Conservation (phyloP, 352 stramenopile genomes). For the Phytopythium vexans region DNA sequence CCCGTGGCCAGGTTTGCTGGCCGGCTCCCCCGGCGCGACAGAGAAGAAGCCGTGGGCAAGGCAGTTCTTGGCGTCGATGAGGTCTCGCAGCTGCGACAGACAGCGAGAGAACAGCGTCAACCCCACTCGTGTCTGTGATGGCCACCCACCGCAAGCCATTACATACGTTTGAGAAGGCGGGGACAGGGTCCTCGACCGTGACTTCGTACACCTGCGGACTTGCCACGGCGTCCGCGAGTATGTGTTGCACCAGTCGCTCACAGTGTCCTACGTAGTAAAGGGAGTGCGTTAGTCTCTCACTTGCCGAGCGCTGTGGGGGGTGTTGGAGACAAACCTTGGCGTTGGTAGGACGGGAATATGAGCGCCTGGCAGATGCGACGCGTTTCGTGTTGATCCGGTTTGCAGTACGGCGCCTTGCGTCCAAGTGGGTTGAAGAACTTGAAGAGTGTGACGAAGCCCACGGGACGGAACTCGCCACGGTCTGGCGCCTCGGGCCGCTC, state of each 20-base stretch:
- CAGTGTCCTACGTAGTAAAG: slow-evolving; percentile 48
- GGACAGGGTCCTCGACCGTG: slow-evolving; percentile 82
- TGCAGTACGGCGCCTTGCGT: slow-evolving; percentile 37
- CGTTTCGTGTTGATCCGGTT: slow-evolving; percentile 50
- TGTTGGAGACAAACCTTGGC: slow-evolving; percentile 44
- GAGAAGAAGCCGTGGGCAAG: slow-evolving; percentile 60
- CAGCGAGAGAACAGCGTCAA: too few species aligned
- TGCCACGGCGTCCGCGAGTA: slow-evolving; percentile 47
- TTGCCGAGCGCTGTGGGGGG: too few species aligned
- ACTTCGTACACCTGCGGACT: slow-evolving; percentile 72
- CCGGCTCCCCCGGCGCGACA: slow-evolving; percentile 21
- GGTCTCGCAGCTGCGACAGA: slow-evolving; percentile 49
- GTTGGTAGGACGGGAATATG: slow-evolving; percentile 74
- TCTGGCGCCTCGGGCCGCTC: slow-evolving; percentile 22
- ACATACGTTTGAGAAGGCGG: slow-evolving; percentile 64
- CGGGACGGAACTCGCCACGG: slow-evolving; percentile 25
- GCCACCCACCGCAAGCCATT: too few species aligned
- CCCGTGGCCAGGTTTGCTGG: slow-evolving; percentile 22
- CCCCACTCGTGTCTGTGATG: too few species aligned
- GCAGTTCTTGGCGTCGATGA: slow-evolving; percentile 70
- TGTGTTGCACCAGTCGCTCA: slow-evolving; percentile 67
- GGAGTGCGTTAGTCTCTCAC: too few species aligned
- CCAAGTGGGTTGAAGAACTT: slow-evolving; percentile 79
- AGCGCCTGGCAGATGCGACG: slow-evolving; percentile 84
- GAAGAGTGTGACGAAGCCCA: slow-evolving; percentile 80